A percentile compares a stretch with the other conserved stretches of the same genome.
phyloP scores from a whole-genome alignment of 495 filamentous ascomycete species.

The Penicillium paxilli region DNA sequence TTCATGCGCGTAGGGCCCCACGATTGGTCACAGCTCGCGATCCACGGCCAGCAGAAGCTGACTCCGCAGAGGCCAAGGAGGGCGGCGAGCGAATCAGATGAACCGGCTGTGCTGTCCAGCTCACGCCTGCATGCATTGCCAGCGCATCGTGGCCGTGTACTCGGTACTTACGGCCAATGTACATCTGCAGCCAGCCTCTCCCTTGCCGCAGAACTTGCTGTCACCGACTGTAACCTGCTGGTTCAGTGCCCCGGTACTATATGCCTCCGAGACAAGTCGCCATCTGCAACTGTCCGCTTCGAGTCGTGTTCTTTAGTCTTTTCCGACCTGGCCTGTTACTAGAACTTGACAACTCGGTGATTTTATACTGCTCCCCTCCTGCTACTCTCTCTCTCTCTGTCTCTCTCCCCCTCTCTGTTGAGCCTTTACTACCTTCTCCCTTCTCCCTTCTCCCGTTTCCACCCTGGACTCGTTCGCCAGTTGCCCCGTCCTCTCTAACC shows the following conservation, averaged over 20 bases:
- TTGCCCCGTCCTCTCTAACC: slow-evolving; percentile 8
- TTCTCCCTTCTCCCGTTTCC: slow-evolving; percentile 5
- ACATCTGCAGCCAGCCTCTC: slow-evolving; percentile 1
- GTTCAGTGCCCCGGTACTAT: slow-evolving; percentile 2
- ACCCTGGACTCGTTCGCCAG: slow-evolving; percentile 20
- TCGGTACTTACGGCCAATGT: slow-evolving; percentile 17
- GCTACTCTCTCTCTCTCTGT: not conserved
- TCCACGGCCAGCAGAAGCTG: slow-evolving; percentile 15
- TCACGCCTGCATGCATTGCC: slow-evolving; percentile 40
- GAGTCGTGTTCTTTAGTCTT: slow-evolving; percentile 10
- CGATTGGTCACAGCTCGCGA: slow-evolving; percentile 3
- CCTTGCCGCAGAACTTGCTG: slow-evolving; percentile 9
- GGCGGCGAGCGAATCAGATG: slow-evolving; percentile 32
- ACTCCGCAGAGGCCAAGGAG: slow-evolving; percentile 26
- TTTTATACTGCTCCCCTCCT: slow-evolving; percentile 6
- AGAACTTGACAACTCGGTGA: not conserved
- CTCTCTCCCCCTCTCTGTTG: not conserved
- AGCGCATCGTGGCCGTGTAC: slow-evolving; percentile 23
- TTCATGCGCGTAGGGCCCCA: not conserved
- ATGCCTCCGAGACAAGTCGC: slow-evolving; percentile 16
- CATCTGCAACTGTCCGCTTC: slow-evolving; percentile 24
- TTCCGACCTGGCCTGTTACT: not conserved
- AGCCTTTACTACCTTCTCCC: not conserved
- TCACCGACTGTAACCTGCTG: not conserved
- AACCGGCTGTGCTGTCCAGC: slow-evolving; percentile 19